Evolutionary conservation across 2,329 filamentous ascomycete species (phyloP).

Genomic region (Didymella exigua): DNA sequence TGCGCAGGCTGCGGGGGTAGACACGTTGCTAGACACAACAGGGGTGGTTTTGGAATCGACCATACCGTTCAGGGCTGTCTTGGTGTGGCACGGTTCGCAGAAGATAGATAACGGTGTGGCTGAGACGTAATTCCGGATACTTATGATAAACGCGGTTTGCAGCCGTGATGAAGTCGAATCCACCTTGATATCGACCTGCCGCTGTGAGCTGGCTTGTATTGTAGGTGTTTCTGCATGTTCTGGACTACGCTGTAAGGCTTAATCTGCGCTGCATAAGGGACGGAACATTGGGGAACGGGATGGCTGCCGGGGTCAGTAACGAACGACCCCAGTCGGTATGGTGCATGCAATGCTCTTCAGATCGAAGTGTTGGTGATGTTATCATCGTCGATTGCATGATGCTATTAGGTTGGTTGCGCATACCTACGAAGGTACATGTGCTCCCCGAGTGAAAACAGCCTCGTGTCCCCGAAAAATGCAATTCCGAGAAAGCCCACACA

Average conservation of each 20-base stretch:
- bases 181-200: not conserved
- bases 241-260: not conserved
- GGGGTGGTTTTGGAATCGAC: conserved; percentile 8
- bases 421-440: not conserved
- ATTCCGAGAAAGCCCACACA: not conserved
- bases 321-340: not conserved
- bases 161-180: not conserved
- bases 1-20: conserved; percentile 6
- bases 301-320: not conserved
- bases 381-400: not conserved
- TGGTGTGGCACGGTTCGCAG: conserved; percentile 11
- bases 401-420: not conserved
- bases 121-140: conserved; percentile 25
- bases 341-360: not conserved
- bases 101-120: conserved; percentile 24
- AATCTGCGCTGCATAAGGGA: not conserved
- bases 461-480: not conserved
- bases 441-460: not conserved
- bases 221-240: not conserved
- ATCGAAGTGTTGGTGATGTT: not conserved
- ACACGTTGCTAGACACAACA: conserved; percentile 1
- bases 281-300: not conserved
- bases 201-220: not conserved
- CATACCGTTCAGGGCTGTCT: conserved; percentile 7
- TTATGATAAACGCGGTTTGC: conserved; percentile 5